These are phyloP conservation scores for Rhodotorula sp. DNA, from an alignment of 1,284 basidiomycete genomes.

Conservation along the genomic window DNA sequence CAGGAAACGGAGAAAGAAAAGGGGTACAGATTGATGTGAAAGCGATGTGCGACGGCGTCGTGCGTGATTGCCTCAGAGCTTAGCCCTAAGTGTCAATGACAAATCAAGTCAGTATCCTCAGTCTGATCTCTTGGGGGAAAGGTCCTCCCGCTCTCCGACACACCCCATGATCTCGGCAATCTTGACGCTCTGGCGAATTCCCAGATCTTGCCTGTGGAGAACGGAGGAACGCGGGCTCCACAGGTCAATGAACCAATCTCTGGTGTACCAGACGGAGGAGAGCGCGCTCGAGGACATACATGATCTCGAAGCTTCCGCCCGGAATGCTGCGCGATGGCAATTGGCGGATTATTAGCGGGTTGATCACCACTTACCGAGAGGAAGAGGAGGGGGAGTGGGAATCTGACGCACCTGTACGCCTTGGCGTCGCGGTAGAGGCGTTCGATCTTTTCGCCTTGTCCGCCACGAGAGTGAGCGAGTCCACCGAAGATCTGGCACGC, in stretches of 20 bases:
- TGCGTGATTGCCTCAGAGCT: not conserved
- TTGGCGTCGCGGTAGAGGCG: conserved; percentile 41
- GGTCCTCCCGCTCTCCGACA: not conserved
- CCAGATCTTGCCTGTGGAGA: conserved; percentile 33
- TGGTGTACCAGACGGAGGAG: too few relatives aligned
- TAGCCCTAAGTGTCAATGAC: not conserved
- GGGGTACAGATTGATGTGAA: not conserved
- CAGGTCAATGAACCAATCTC: too few relatives aligned
- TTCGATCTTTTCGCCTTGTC: conserved; percentile 43
- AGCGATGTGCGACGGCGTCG: not conserved
- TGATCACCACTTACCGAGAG: too few relatives aligned
- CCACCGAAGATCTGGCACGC: conserved; percentile 45
- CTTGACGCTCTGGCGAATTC: conserved; percentile 35
- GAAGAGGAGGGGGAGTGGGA: not conserved
- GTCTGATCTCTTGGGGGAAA: too few relatives aligned
- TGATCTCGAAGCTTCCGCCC: conserved; percentile 40
- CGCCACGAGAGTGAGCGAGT: conserved; percentile 39
- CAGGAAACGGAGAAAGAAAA: not conserved
- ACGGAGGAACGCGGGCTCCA: too few relatives aligned
- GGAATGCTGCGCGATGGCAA: conserved; percentile 25
- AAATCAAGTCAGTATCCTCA: not conserved
- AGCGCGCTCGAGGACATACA: conserved; percentile 13
- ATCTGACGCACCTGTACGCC: conserved; percentile 9
- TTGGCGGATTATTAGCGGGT: not conserved
- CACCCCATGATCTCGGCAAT: conserved; percentile 39